These are phyloP conservation scores for Chenopodium berlandieri DNA, from an alignment of 148 eudicot genomes.

Conservation along the genomic window DNA sequence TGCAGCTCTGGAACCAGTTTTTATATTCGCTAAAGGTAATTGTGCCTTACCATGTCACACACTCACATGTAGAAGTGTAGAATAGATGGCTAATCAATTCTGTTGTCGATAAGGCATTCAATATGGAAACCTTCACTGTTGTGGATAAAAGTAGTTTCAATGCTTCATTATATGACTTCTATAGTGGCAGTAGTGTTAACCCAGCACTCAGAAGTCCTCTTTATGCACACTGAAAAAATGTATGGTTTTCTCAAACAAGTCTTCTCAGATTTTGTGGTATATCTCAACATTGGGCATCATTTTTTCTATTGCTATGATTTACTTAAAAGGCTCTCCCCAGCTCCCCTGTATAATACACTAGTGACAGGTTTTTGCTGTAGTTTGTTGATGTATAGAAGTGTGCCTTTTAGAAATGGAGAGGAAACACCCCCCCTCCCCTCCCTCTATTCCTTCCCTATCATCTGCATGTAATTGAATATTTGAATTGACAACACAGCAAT, in stretches of 20 bases:
- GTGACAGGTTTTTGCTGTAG: too few species aligned
- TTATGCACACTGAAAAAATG: not conserved
- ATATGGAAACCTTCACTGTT: not conserved
- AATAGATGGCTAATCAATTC: not conserved
- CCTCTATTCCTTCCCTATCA: too few species aligned
- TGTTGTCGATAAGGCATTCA: not conserved
- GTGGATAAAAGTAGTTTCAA: not conserved
- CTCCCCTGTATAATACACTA: too few species aligned
- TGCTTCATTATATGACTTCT: not conserved
- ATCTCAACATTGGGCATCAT: not conserved
- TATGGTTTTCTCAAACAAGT: not conserved
- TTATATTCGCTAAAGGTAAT: slow-evolving; percentile 71
- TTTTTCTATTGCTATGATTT: too few species aligned
- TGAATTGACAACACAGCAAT: too few species aligned
- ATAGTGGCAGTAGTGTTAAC: not conserved
- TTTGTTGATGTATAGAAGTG: too few species aligned
- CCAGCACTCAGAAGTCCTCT: not conserved
- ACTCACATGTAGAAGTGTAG: not conserved
- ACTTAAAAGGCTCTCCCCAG: too few species aligned
- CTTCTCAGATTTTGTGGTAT: not conserved
- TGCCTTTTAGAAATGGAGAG: too few species aligned
- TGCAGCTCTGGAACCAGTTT: slow-evolving; percentile 71
- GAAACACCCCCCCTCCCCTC: too few species aligned
- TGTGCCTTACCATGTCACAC: not conserved
- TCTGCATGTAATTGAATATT: too few species aligned